Conservation (phyloP, 1,284 basidiomycete species). For the Tremellales sp. region DNA sequence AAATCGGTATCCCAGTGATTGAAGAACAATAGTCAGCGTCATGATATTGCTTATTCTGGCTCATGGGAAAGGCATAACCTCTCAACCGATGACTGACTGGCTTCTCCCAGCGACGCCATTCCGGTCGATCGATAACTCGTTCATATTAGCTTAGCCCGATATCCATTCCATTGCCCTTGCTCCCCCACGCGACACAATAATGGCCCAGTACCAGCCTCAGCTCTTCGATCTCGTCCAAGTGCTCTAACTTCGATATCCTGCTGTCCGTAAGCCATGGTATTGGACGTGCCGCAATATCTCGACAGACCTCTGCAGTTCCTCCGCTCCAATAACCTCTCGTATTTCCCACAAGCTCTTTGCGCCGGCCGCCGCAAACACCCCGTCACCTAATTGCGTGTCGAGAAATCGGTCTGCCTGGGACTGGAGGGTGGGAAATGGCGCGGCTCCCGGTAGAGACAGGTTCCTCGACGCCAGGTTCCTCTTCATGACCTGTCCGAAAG, state of each 20-base stretch:
- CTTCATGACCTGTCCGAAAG: constrained; percentile 83
- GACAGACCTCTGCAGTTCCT: constrained; percentile 62
- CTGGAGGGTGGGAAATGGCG: constrained; percentile 58
- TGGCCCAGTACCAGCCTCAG: constrained; percentile 79
- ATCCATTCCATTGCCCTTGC: constrained; percentile 28
- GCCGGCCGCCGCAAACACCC: constrained; percentile 56
- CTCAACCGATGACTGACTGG: no score
- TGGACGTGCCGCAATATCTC: neutral
- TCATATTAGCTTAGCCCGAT: no score
- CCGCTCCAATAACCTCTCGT: constrained; percentile 55
- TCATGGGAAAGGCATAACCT: no score
- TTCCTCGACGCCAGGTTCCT: constrained; percentile 75
- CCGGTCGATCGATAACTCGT: no score
- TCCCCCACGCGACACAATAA: constrained; percentile 79
- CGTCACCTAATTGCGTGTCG: constrained; percentile 14
- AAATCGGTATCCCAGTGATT: no score
- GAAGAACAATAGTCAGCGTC: no score
- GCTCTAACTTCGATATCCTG: constrained; percentile 72
- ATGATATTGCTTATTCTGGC: no score
- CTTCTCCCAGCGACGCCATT: no score
- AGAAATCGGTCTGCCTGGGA: constrained; percentile 64
- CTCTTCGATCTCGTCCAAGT: constrained; percentile 89
- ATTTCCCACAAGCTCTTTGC: constrained; percentile 67
- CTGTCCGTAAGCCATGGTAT: neutral
- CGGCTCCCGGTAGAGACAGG: constrained; percentile 68